phyloP scores from a whole-genome alignment of 2,329 filamentous ascomycete genomes.

The Ophiostoma perfectum region DNA sequence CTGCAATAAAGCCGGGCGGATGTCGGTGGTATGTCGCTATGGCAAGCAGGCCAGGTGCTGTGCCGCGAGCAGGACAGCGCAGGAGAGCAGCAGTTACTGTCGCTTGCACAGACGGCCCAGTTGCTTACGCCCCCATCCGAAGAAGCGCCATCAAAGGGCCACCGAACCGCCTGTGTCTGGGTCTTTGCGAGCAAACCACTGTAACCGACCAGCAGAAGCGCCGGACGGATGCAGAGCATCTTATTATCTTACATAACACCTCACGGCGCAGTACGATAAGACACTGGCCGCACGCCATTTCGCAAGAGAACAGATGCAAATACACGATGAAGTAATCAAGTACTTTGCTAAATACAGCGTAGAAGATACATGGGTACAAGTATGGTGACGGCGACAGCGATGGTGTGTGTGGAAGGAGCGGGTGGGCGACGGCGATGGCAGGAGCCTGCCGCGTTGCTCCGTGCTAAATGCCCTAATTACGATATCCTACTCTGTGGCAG shows the following conservation, averaged over 20 bases:
- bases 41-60: too few species aligned
- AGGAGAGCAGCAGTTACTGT: background rate
- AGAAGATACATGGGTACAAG: too few species aligned
- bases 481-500: background rate
- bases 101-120: conserved; percentile 17
- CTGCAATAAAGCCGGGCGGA: conserved; percentile 17
- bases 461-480: too few species aligned
- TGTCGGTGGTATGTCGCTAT: conserved; percentile 20
- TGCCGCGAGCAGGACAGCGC: too few species aligned
- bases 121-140: conserved; percentile 18
- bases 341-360: too few species aligned
- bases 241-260: background rate
- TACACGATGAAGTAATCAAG: too few species aligned
- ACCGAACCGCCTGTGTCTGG: conserved; percentile 4
- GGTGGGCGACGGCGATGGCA: too few species aligned
- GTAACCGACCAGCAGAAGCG: background rate
- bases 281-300: background rate
- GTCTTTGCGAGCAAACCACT: too few species aligned
- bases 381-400: too few species aligned
- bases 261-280: background rate
- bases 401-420: too few species aligned
- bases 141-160: conserved; percentile 21
- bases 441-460: too few species aligned
- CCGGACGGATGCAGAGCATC: background rate
- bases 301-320: too few species aligned